Evolutionary conservation across 176 grass and related monocot species (phyloP).

Genomic region (Thinopyrum elongatum): DNA sequence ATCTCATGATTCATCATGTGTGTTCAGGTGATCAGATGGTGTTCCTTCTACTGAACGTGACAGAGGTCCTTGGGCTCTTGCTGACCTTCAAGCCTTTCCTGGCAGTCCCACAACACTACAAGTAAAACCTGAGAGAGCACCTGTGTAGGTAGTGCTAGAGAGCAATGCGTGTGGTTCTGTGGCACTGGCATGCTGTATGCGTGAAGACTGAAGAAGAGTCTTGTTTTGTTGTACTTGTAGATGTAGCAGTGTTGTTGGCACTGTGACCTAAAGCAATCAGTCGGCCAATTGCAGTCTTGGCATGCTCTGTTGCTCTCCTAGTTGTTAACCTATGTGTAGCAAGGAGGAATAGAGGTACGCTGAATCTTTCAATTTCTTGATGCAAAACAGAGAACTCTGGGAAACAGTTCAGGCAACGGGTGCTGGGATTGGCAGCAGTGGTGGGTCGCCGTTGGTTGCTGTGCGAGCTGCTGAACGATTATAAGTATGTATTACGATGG

Average conservation of each 20-base stretch:
- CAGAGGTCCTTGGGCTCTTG: slow-evolving; percentile 51
- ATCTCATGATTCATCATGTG: background rate
- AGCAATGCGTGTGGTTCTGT: background rate
- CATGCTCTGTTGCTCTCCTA: background rate
- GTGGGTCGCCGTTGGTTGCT: background rate
- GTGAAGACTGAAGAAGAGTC: background rate
- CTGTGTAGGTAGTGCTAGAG: background rate
- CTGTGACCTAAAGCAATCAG: background rate
- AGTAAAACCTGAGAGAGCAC: background rate
- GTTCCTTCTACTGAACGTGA: slow-evolving; percentile 60
- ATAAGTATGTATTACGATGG: background rate
- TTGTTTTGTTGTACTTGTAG: background rate
- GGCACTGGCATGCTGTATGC: background rate
- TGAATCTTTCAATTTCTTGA: background rate
- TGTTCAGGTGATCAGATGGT: slow-evolving; percentile 73
- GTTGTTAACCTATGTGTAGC: background rate
- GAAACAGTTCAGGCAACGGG: background rate
- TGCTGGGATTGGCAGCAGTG: background rate
- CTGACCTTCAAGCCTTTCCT: slow-evolving; percentile 79
- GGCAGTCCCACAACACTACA: slow-evolving; percentile 7
- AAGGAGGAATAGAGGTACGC: background rate
- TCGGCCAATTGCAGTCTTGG: background rate
- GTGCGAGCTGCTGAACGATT: background rate
- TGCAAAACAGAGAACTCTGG: too few species aligned
- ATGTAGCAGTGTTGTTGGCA: background rate